Evolutionary conservation across 2,329 filamentous ascomycete species (phyloP), one percentile per base, ranked within the genome.

Genomic region (Fusarium irregulare): DNA sequence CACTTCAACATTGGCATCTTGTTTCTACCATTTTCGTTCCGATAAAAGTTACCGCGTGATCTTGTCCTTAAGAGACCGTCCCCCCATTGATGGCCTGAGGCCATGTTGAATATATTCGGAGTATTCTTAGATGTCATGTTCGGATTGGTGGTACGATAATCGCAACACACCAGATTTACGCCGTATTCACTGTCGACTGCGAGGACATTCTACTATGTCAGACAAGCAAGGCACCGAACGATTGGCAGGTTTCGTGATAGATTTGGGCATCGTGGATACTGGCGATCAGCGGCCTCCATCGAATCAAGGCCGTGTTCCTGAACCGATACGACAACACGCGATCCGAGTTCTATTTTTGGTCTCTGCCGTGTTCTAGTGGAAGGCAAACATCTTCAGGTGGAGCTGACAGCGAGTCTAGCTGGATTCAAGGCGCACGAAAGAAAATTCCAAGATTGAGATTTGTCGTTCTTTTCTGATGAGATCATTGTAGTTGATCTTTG

Each of bases 281-380:
- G 41, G 28, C 20, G 68, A 70, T 65, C 64, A 54, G 55, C 47
- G n/a, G 37, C 14, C 41, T 53, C 30, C 34, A 44, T 41, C 55
- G 34, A 71, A 66, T 67, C 60, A 61, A 58, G 56, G 46, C 51
- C 30, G 28, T 62, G 68, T 69, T 71, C 63, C 55, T 70, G 64
- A 59, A 42, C 50, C 64, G 55, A 71, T 65, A 68, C 59, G 51
- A 60, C 20, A 48, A 67, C 73, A 75, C 73, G 67, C 65, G 73
- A 75, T 56, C 63, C 65, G 16, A 32, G 55, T 66, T 64, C 73
- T 74, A 75, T 75, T 75, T 75, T 75, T 75, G 60, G 63, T 32
- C 47, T 27, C 23, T 56, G 25, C 28, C 25, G 30, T 57, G 55
- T 32, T 57, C 60, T 57, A 46, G 57, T 27, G 37, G 49, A 48